Evolutionary conservation across 371 early-diverging fungal genomes (phyloP).

Genomic region (Mortierella sp.): DNA sequence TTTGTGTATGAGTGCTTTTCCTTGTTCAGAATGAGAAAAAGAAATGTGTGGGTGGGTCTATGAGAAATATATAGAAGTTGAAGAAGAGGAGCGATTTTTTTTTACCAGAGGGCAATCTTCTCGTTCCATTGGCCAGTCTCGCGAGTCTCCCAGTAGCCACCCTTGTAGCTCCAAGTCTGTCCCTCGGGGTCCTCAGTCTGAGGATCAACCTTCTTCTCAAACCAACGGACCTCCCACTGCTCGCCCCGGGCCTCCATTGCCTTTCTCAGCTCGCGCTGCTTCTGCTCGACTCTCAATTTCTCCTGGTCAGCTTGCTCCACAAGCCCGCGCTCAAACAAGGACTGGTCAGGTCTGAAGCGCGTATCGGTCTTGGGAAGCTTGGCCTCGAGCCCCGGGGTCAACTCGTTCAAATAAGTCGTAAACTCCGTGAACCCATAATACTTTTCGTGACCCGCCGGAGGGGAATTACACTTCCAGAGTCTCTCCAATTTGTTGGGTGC

Average conservation of each 20-base stretch:
- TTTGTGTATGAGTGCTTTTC: too few relatives aligned
- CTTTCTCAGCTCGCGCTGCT: slow-evolving; percentile 85
- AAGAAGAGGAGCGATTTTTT: neutral
- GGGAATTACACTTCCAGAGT: slow-evolving; percentile 83
- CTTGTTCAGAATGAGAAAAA: neutral
- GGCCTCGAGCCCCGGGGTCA: slow-evolving; percentile 63
- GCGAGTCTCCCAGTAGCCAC: slow-evolving; percentile 86
- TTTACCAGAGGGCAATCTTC: slow-evolving; percentile 46
- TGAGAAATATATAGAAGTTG: too few relatives aligned
- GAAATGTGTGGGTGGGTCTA: too few relatives aligned
- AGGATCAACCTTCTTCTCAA: slow-evolving; percentile 62
- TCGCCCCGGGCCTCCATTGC: slow-evolving; percentile 74
- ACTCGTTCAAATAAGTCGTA: slow-evolving; percentile 88
- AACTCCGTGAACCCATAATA: slow-evolving; percentile 93
- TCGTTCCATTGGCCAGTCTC: slow-evolving; percentile 61
- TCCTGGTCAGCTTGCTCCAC: slow-evolving; percentile 85
- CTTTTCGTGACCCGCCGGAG: slow-evolving; percentile 75
- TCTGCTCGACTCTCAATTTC: slow-evolving; percentile 89
- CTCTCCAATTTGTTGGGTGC: slow-evolving; percentile 73
- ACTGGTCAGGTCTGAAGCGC: slow-evolving; percentile 90
- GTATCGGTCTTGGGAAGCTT: slow-evolving; percentile 90
- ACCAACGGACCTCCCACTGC: slow-evolving; percentile 87
- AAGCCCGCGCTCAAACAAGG: slow-evolving; percentile 83
- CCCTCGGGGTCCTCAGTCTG: slow-evolving; percentile 63
- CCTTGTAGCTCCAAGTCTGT: slow-evolving; percentile 80